Evolutionary conservation across 345 rosid species (phyloP), one percentile per base, ranked within the genome.

Genomic region (Populus ilicifolia): DNA sequence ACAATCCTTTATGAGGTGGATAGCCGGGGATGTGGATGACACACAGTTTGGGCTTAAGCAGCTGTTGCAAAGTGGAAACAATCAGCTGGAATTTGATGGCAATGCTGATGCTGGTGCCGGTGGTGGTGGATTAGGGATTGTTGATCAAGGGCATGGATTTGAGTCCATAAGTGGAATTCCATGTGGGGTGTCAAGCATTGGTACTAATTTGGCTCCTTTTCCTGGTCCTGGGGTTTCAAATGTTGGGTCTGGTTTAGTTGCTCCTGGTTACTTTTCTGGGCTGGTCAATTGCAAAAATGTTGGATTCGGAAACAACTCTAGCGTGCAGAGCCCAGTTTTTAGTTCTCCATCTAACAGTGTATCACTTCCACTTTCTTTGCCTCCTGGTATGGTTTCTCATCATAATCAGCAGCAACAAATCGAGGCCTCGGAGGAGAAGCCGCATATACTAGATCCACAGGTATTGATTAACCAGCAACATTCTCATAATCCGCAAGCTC

Each of bases 21-120:
- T 89, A 67, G 68, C 86, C 8, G 90, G 90, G 38, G 89, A 89
- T 71, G 83, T 80, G 56, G 89, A 89, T 65, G 90, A 89, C 29
- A n/a, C 64, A 0, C 77, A 89, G 9, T 76, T 81, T 69, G 90
- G 89, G 62, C 72, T 84, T 66, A 78, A 70, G 72, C 83, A 84
- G 72, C 68, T 80, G 70, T 59, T 78, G 80, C 91, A 84, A 70
- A 75, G 75, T 68, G 86, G 83, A 21, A 81, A 63, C 35, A 75
- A 25, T 76, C 78, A 72, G 39, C 77, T 72, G 48, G 89, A 86
- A 77, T 84, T 88, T 48, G 87, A 86, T 33, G 80, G 79, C 81
- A 84, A 79, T 80, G 64, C 27, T 10, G 64, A 5, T 11, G 29
- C 29, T 1, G 64, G 29, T n/a, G 25, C 27, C 5, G 84, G 67